A percentile compares a stretch with the other conserved stretches of the same genome.
Evolutionary conservation across 768 basidiomycete species (phyloP).

Genomic region (Collybia nuda): DNA sequence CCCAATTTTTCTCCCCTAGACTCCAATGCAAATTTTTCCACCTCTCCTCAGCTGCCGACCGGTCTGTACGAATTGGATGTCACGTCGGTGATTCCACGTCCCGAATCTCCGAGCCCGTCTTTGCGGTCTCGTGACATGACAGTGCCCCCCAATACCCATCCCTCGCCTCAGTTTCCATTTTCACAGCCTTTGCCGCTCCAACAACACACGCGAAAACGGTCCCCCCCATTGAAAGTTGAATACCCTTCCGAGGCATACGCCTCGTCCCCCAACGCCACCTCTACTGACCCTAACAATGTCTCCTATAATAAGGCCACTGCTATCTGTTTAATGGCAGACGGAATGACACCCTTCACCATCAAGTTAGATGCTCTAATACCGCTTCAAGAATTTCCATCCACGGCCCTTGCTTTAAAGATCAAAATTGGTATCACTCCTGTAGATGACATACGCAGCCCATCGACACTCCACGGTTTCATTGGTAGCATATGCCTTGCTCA

Average conservation of each 20-base stretch:
- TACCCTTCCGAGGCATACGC: not conserved
- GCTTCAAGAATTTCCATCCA: constrained; percentile 32
- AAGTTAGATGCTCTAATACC: constrained; percentile 55
- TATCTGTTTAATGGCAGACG: constrained; percentile 62
- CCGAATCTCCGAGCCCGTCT: constrained; percentile 3
- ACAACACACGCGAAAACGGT: too few relatives aligned
- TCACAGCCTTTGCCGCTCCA: not conserved
- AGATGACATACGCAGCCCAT: constrained; percentile 49
- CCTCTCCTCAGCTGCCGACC: constrained; percentile 36
- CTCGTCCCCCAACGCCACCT: constrained; percentile 11
- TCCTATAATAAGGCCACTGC: constrained; percentile 29
- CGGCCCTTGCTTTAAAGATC: constrained; percentile 47
- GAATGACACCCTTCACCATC: constrained; percentile 63
- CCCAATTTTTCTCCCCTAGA: constrained; percentile 48
- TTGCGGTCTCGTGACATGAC: not conserved
- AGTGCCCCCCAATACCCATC: not conserved
- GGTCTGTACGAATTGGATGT: constrained; percentile 9
- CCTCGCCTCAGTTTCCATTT: not conserved
- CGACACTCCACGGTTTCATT: constrained; percentile 64
- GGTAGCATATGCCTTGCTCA: constrained; percentile 54
- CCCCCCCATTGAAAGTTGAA: not conserved
- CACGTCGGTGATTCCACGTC: constrained; percentile 6
- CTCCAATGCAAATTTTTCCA: constrained; percentile 42
- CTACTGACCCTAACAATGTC: constrained; percentile 11
- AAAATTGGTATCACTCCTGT: constrained; percentile 57